A percentile compares a stretch with the other conserved stretches of the same genome.
Evolutionary conservation across 257 asterid genomes (phyloP).

Genomic region (Nicotiana otophora): DNA sequence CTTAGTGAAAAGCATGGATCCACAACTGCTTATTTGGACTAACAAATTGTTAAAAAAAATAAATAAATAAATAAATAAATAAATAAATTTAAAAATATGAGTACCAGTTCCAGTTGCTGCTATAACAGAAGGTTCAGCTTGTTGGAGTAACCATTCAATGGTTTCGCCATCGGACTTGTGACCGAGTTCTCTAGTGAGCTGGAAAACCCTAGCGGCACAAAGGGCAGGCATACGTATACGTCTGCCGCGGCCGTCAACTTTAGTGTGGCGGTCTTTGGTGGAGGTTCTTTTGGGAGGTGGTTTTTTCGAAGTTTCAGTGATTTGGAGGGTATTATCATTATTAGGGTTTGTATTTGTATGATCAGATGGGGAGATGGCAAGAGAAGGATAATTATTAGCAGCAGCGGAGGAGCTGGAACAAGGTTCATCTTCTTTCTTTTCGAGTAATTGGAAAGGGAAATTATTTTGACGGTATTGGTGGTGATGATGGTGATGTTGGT

Average conservation of each 20-base stretch:
- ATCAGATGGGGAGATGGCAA: constrained; percentile 27
- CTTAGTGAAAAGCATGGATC: too few species aligned
- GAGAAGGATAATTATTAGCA: constrained; percentile 22
- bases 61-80: too few species aligned
- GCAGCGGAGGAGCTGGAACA: constrained; percentile 28
- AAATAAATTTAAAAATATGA: too few species aligned
- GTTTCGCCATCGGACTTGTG: constrained; percentile 97
- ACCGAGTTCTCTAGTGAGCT: constrained; percentile 86
- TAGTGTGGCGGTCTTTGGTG: constrained; percentile 91
- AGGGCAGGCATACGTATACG: constrained; percentile 96
- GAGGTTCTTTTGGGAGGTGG: constrained; percentile 66
- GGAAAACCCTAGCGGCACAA: constrained; percentile 96
- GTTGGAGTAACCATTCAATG: constrained; percentile 86
- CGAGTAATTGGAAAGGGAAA: constrained; percentile 86
- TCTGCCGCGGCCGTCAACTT: constrained; percentile 89
- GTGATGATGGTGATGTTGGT: constrained; percentile 23
- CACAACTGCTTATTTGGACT: not conserved
- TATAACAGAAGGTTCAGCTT: constrained; percentile 88
- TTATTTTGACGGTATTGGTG: constrained; percentile 22
- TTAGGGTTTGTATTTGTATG: constrained; percentile 32
- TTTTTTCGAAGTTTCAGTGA: constrained; percentile 52
- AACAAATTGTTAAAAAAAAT: not conserved
- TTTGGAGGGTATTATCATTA: constrained; percentile 17
- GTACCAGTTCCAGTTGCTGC: constrained; percentile 87
- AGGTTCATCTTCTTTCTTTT: constrained; percentile 56